Percentiles rank a stretch among this genome's conserved stretches.
phyloP scores from a whole-genome alignment of 2,329 filamentous ascomycete species.

The Penicillium sp. region DNA sequence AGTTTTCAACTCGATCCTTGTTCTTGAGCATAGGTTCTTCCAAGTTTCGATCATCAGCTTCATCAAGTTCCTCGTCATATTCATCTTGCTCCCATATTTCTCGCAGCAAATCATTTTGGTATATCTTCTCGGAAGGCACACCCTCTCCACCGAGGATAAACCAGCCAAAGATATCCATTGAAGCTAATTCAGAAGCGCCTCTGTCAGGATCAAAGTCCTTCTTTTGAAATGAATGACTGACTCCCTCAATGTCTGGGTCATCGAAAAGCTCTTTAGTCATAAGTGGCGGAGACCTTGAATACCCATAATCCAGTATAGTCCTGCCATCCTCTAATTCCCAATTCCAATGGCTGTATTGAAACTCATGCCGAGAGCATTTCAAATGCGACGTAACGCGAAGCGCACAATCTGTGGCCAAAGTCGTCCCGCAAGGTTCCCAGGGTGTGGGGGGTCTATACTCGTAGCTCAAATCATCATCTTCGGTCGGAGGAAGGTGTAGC shows the following conservation, averaged over 20 bases:
- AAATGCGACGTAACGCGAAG: slow-evolving; percentile 12
- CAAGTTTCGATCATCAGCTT: background rate
- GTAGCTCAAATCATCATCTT: slow-evolving; percentile 9
- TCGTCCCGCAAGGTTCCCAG: slow-evolving; percentile 9
- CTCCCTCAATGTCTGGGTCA: background rate
- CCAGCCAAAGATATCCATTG: slow-evolving; percentile 18
- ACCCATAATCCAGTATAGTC: slow-evolving; percentile 1
- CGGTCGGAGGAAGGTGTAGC: slow-evolving; percentile 6
- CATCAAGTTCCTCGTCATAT: background rate
- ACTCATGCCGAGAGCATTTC: slow-evolving; percentile 11
- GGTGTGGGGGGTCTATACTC: background rate
- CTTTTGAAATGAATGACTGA: background rate
- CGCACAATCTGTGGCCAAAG: slow-evolving; percentile 3
- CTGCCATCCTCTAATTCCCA: slow-evolving; percentile 8
- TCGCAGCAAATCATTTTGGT: slow-evolving; percentile 15
- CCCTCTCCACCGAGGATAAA: slow-evolving; percentile 14
- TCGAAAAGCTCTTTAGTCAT: background rate
- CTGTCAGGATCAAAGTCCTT: slow-evolving; percentile 5
- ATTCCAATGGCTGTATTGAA: slow-evolving; percentile 8
- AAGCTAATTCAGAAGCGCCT: slow-evolving; percentile 14
- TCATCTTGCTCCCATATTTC: slow-evolving; percentile 1
- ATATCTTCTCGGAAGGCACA: slow-evolving; percentile 12
- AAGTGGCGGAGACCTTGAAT: background rate
- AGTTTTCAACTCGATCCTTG: background rate
- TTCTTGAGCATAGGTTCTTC: background rate